Percentiles rank a stretch among this genome's conserved stretches.
These are phyloP conservation scores for Sporothrix brunneoviolacea DNA, from an alignment of 2,329 filamentous ascomycete species.

Conservation along the genomic window DNA sequence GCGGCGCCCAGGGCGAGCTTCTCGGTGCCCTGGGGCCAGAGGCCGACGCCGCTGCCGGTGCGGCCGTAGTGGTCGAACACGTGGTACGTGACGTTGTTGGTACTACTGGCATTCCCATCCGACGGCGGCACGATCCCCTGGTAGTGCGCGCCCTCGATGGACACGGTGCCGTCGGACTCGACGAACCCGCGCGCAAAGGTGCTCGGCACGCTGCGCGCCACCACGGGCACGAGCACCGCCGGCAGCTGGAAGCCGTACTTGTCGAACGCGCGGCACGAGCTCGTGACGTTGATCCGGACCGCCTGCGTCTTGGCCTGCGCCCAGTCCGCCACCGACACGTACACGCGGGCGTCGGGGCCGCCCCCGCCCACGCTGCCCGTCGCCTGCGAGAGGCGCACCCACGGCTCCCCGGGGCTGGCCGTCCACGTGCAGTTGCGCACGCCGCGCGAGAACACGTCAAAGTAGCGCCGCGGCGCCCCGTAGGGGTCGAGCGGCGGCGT, in stretches of 20 bases:
- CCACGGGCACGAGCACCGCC: constrained; percentile 48
- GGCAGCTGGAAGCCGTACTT: constrained; percentile 35
- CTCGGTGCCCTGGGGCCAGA: constrained; percentile 45
- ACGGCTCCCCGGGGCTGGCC: constrained; percentile 41
- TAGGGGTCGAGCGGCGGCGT: constrained; percentile 54
- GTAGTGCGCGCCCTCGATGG: constrained; percentile 49
- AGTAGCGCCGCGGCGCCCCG: constrained; percentile 48
- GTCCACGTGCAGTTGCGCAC: constrained; percentile 46
- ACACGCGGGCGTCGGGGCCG: constrained; percentile 44
- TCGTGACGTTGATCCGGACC: constrained; percentile 47
- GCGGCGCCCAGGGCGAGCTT: constrained; percentile 42
- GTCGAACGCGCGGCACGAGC: constrained; percentile 37
- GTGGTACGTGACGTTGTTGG: constrained; percentile 38
- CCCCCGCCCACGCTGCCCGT: constrained; percentile 43
- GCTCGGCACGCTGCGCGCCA: constrained; percentile 39
- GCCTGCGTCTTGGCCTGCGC: constrained; percentile 32
- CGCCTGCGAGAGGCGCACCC: constrained; percentile 44
- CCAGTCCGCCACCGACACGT: constrained; percentile 50
- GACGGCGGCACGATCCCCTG: constrained; percentile 32
- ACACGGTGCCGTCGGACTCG: constrained; percentile 52
- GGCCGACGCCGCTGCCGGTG: constrained; percentile 50
- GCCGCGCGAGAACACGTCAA: constrained; percentile 58
- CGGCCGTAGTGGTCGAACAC: constrained; percentile 50
- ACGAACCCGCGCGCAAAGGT: constrained; percentile 53
- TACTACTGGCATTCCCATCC: constrained; percentile 21